Percentiles rank a stretch among this genome's conserved stretches.
phyloP scores from a whole-genome alignment of 177 flowering plant species.

The Vitis hybrid region DNA sequence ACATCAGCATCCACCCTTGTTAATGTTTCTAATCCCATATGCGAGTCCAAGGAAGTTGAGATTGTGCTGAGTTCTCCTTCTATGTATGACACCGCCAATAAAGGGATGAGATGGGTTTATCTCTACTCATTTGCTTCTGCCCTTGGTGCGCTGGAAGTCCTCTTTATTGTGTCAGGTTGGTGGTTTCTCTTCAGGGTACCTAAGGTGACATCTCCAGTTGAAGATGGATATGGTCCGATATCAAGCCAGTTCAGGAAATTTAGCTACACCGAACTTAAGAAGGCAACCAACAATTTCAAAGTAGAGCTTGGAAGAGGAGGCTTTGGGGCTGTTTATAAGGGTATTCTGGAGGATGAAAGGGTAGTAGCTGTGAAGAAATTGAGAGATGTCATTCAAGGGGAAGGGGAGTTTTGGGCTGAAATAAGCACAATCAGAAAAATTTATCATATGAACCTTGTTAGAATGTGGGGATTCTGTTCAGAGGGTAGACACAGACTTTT shows the following conservation, averaged over 20 bases:
- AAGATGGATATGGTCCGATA: conserved; percentile 12
- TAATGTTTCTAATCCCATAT: not conserved
- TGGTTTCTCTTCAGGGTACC: conserved; percentile 15
- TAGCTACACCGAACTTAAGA: conserved; percentile 20
- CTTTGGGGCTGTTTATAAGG: conserved; percentile 23
- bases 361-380: conserved; percentile 24
- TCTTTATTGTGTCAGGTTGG: conserved; percentile 10
- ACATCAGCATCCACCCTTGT: not conserved
- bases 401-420: conserved; percentile 58
- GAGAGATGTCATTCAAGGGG: conserved; percentile 33
- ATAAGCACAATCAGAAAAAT: conserved; percentile 57
- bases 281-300: conserved; percentile 24
- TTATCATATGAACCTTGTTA: conserved; percentile 61
- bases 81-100: not conserved
- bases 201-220: not conserved
- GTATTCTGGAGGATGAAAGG: conserved; percentile 15
- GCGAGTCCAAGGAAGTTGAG: not conserved
- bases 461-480: conserved; percentile 65
- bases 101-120: conserved; percentile 6
- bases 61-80: no score
- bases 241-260: conserved; percentile 19
- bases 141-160: conserved; percentile 9
- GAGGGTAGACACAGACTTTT: conserved; percentile 35
- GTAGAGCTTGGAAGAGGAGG: conserved; percentile 30
- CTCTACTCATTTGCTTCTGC: conserved; percentile 11